phyloP scores from a whole-genome alignment of 2,329 filamentous ascomycete species.

The Coniochaeta prunicola region DNA sequence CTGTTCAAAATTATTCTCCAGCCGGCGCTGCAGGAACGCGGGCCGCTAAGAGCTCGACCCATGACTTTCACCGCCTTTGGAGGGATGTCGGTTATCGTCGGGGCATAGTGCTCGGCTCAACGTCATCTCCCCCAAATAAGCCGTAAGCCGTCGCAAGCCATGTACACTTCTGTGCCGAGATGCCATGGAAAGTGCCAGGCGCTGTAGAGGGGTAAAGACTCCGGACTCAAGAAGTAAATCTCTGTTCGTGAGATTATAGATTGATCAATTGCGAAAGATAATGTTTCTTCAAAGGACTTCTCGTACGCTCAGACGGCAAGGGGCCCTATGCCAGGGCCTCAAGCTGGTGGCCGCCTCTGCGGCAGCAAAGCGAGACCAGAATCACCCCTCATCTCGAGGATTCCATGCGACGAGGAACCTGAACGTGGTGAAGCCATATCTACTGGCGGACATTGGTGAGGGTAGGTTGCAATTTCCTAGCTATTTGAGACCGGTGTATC shows the following conservation, averaged over 20 bases:
- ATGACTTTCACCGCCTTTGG: background rate
- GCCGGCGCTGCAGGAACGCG: background rate
- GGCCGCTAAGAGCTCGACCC: background rate
- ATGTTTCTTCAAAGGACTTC: slow-evolving; percentile 52
- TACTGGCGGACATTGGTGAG: slow-evolving; percentile 82
- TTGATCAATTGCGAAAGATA: slow-evolving; percentile 7
- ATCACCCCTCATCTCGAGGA: slow-evolving; percentile 23
- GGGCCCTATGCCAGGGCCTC: slow-evolving; percentile 33
- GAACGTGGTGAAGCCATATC: slow-evolving; percentile 65
- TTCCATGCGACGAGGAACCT: slow-evolving; percentile 44
- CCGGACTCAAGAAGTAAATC: background rate
- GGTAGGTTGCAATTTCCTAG: slow-evolving; percentile 48
- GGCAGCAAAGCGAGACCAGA: background rate
- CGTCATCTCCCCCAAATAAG: slow-evolving; percentile 12
- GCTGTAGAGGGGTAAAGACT: slow-evolving; percentile 1
- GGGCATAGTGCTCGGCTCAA: slow-evolving; percentile 16
- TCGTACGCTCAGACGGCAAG: slow-evolving; percentile 42
- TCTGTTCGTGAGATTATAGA: background rate
- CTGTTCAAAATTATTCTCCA: background rate
- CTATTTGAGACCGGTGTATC: slow-evolving; percentile 70
- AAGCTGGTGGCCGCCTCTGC: slow-evolving; percentile 1
- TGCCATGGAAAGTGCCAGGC: background rate
- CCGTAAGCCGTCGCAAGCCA: slow-evolving; percentile 20
- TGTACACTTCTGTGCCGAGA: background rate
- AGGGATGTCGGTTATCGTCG: slow-evolving; percentile 16